These are phyloP conservation scores for Bathelium albidoporum DNA, from an alignment of 495 filamentous ascomycete species.

Conservation along the genomic window DNA sequence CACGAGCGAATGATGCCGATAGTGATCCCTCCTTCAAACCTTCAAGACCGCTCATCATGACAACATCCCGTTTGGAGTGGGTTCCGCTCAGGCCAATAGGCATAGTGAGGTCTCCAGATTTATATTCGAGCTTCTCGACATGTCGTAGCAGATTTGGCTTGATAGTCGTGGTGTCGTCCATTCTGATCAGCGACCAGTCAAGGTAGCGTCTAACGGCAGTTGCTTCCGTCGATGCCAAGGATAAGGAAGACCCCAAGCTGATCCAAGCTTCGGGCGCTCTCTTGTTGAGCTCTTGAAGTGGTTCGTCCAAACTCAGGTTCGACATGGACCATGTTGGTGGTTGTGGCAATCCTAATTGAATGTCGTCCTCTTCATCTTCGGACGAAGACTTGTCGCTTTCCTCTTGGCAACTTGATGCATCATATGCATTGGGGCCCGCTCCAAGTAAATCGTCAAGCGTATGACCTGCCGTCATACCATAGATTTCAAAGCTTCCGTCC, in stretches of 20 bases:
- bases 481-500: not conserved
- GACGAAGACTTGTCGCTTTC: slow-evolving; percentile 2
- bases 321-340: not conserved
- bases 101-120: not conserved
- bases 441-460: not conserved
- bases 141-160: not conserved
- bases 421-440: not conserved
- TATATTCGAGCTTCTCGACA: not conserved
- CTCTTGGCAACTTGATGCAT: not conserved
- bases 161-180: not conserved
- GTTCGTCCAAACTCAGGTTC: not conserved
- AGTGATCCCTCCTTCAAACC: slow-evolving; percentile 1
- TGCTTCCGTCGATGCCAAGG: not conserved
- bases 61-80: not conserved
- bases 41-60: not conserved
- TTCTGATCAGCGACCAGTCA: not conserved
- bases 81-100: not conserved
- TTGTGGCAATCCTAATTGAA: not conserved
- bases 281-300: not conserved
- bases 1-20: not conserved
- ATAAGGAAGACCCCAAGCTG: not conserved
- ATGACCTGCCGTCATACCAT: slow-evolving; percentile 9
- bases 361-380: not conserved
- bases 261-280: not conserved
- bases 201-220: not conserved